Evolutionary conservation across 805 yeast species (phyloP).

Genomic region (Ogataea pini): DNA sequence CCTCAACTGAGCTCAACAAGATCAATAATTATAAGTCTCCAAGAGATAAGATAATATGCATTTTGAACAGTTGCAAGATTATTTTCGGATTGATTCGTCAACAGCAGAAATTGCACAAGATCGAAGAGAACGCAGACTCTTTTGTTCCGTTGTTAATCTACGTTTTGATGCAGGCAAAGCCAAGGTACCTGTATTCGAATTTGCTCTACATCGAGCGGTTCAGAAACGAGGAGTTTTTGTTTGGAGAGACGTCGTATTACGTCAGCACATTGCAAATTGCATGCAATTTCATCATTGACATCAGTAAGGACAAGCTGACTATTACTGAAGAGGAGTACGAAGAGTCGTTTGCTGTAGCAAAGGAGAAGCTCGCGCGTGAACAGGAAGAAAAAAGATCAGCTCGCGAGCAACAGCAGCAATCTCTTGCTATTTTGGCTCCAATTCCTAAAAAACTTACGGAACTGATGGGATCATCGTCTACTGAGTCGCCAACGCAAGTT

Average conservation of each 20-base stretch:
- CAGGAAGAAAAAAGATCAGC: not conserved
- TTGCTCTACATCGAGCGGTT: conserved; percentile 83
- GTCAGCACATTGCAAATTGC: conserved; percentile 91
- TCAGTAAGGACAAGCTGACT: conserved; percentile 59
- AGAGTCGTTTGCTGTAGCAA: conserved; percentile 46
- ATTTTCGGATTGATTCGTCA: conserved; percentile 84
- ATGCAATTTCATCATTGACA: conserved; percentile 67
- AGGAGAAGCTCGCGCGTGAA: conserved; percentile 34
- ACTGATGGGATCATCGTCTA: conserved; percentile 24
- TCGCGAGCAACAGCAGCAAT: conserved; percentile 1
- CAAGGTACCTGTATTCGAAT: conserved; percentile 70
- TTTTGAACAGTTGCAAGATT: conserved; percentile 88
- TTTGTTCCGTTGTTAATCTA: conserved; percentile 88
- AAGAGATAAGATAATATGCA: conserved; percentile 88
- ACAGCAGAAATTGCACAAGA: conserved; percentile 37
- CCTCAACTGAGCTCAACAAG: conserved; percentile 72
- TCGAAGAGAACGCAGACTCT: conserved; percentile 87
- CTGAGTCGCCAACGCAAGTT: conserved; percentile 37
- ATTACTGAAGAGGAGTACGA: conserved; percentile 60
- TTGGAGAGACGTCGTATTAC: conserved; percentile 91
- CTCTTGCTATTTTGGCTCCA: conserved; percentile 22
- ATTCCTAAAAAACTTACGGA: conserved; percentile 30
- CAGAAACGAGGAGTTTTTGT: conserved; percentile 69
- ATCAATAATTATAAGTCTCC: conserved; percentile 88
- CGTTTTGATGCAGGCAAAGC: conserved; percentile 69